Evolutionary conservation across 768 basidiomycete species (phyloP).

Genomic region (Suillus variegatus): DNA sequence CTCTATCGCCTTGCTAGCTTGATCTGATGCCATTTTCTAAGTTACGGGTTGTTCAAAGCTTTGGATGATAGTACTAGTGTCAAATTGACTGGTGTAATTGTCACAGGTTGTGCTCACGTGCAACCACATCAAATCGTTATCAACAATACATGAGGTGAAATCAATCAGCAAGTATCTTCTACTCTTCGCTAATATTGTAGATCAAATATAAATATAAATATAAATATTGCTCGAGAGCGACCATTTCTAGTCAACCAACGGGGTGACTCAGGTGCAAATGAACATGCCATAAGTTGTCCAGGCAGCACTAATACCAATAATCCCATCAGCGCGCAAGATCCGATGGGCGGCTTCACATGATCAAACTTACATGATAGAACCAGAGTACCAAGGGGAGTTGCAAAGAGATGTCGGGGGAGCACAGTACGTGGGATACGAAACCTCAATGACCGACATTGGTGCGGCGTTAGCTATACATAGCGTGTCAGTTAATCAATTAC

Average conservation of each 20-base stretch:
- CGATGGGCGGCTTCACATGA: conserved; percentile 4
- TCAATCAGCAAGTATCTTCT: too few relatives aligned
- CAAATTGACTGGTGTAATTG: too few relatives aligned
- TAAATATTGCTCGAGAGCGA: too few relatives aligned
- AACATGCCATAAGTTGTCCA: conserved; percentile 86
- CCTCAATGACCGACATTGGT: conserved; percentile 81
- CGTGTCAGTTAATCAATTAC: conserved; percentile 7
- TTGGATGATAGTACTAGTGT: too few relatives aligned
- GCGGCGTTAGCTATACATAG: conserved; percentile 59
- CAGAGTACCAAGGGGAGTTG: conserved; percentile 87
- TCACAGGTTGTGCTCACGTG: too few relatives aligned
- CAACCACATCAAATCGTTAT: too few relatives aligned
- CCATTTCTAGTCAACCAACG: conserved; percentile 83
- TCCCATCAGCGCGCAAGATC: background rate
- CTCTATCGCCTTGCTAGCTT: too few relatives aligned
- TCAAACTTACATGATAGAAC: conserved; percentile 65
- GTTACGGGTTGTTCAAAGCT: too few relatives aligned
- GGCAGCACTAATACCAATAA: conserved; percentile 51
- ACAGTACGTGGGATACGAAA: conserved; percentile 84
- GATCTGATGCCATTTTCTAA: too few relatives aligned
- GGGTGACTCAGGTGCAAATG: conserved; percentile 81
- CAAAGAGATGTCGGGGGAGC: conserved; percentile 75
- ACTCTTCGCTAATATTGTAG: too few relatives aligned
- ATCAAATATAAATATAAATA: too few relatives aligned
- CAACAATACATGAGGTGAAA: too few relatives aligned